phyloP scores from a whole-genome alignment of 1,284 basidiomycete genomes.

The Fistulina hepatica region DNA sequence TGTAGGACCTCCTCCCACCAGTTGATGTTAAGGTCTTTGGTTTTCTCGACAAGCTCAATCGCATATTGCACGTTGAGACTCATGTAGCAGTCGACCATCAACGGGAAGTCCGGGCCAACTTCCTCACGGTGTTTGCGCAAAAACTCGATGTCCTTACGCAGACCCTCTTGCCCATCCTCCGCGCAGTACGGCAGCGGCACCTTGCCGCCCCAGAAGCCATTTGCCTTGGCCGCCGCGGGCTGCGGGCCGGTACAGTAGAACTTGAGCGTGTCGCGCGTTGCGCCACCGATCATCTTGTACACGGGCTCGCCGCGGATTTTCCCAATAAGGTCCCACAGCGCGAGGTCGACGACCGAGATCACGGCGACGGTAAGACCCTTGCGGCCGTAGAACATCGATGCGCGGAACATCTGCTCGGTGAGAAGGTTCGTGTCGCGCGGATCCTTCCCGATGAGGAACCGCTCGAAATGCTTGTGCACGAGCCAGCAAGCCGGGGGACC shows the following conservation, averaged over 20 bases:
- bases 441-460: slow-evolving; percentile 40
- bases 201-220: slow-evolving; percentile 43
- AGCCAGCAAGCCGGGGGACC: slow-evolving; percentile 44
- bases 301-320: slow-evolving; percentile 42
- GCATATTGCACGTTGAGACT: slow-evolving; percentile 34
- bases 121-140: slow-evolving; percentile 31
- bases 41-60: slow-evolving; percentile 33
- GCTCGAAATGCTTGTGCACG: slow-evolving; percentile 39
- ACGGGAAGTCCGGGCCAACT: slow-evolving; percentile 32
- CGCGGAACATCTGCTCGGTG: slow-evolving; percentile 27
- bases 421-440: slow-evolving; percentile 37
- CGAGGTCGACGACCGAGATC: slow-evolving; percentile 22
- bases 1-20: slow-evolving; percentile 45
- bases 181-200: slow-evolving; percentile 37
- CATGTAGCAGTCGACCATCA: slow-evolving; percentile 39
- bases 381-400: slow-evolving; percentile 40
- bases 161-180: slow-evolving; percentile 31
- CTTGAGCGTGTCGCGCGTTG: slow-evolving; percentile 35
- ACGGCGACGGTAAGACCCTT: slow-evolving; percentile 38
- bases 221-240: slow-evolving; percentile 32
- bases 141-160: slow-evolving; percentile 38
- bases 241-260: slow-evolving; percentile 40
- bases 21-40: slow-evolving; percentile 32
- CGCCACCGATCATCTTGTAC: slow-evolving; percentile 44
- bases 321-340: slow-evolving; percentile 42